These are phyloP conservation scores for Quercus glauca DNA, from an alignment of 306 rosid species.

Conservation along the genomic window DNA sequence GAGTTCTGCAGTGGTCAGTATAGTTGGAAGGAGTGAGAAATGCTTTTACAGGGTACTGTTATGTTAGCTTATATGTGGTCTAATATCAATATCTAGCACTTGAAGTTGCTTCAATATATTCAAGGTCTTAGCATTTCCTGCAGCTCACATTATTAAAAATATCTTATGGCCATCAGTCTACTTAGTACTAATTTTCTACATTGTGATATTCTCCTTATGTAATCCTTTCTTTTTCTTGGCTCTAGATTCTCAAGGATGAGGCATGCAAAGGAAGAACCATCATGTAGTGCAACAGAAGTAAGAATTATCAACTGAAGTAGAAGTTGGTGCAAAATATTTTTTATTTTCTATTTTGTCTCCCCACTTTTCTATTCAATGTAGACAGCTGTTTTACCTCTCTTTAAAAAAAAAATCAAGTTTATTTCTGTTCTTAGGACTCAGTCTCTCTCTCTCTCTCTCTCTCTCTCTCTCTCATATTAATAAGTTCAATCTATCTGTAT, in stretches of 20 bases:
- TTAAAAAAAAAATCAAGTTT: background rate
- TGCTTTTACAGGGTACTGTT: slow-evolving; percentile 5
- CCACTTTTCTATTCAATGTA: background rate
- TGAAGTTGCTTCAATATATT: slow-evolving; percentile 4
- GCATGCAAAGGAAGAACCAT: slow-evolving; percentile 55
- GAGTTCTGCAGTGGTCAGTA: background rate
- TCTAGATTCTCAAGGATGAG: slow-evolving; percentile 50
- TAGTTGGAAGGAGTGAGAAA: slow-evolving; percentile 9
- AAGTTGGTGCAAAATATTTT: slow-evolving; percentile 1
- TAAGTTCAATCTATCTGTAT: slow-evolving; percentile 25
- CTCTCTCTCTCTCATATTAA: slow-evolving; percentile 10
- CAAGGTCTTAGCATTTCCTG: slow-evolving; percentile 1
- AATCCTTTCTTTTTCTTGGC: slow-evolving; percentile 22
- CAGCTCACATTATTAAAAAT: slow-evolving; percentile 9
- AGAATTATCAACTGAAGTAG: slow-evolving; percentile 28
- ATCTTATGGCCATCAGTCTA: slow-evolving; percentile 2
- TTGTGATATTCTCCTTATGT: slow-evolving; percentile 14
- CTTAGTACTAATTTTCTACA: background rate
- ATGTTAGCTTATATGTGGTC: slow-evolving; percentile 13
- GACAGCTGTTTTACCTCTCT: background rate
- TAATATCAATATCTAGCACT: slow-evolving; percentile 3
- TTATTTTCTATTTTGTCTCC: background rate
- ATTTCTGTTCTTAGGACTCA: background rate
- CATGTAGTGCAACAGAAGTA: slow-evolving; percentile 55
- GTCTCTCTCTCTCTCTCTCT: slow-evolving; percentile 12